A percentile compares a stretch with the other conserved stretches of the same genome.
These are phyloP conservation scores for Erodium moschatum DNA, from an alignment of 441 rosid species.

Conservation along the genomic window DNA sequence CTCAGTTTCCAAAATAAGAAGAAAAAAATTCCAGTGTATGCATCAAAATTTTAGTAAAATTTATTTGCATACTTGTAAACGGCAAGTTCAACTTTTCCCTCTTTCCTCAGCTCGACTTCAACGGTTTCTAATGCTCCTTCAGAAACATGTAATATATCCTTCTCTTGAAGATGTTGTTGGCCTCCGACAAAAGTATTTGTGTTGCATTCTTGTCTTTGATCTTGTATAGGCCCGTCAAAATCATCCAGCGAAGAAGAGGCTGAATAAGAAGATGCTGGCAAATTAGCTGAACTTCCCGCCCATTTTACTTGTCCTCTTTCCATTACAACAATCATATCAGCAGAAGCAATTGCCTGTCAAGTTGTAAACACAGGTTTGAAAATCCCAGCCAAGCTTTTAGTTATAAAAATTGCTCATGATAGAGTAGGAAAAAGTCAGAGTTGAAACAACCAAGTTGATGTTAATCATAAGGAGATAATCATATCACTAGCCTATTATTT, in stretches of 20 bases:
- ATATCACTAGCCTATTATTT: not conserved
- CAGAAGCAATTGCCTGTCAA: conserved; percentile 75
- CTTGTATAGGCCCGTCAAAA: conserved; percentile 32
- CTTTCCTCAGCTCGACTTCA: conserved; percentile 68
- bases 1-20: conserved; percentile 11
- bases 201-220: conserved; percentile 23
- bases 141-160: conserved; percentile 26
- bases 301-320: conserved; percentile 69
- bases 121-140: conserved; percentile 47
- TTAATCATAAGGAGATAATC: not conserved
- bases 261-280: conserved; percentile 43
- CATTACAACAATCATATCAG: conserved; percentile 72
- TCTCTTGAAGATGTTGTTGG: conserved; percentile 26
- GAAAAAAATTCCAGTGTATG: not conserved
- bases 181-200: conserved; percentile 24
- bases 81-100: conserved; percentile 66
- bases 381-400: not conserved
- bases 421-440: not conserved
- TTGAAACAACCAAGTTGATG: not conserved
- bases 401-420: too few relatives aligned
- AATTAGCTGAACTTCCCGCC: conserved; percentile 63
- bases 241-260: conserved; percentile 38
- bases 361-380: conserved; percentile 13
- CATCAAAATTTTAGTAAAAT: conserved; percentile 11
- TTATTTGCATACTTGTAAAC: conserved; percentile 61